These are phyloP conservation scores for Stellera chamaejasme DNA, from an alignment of 345 rosid genomes.

Conservation along the genomic window DNA sequence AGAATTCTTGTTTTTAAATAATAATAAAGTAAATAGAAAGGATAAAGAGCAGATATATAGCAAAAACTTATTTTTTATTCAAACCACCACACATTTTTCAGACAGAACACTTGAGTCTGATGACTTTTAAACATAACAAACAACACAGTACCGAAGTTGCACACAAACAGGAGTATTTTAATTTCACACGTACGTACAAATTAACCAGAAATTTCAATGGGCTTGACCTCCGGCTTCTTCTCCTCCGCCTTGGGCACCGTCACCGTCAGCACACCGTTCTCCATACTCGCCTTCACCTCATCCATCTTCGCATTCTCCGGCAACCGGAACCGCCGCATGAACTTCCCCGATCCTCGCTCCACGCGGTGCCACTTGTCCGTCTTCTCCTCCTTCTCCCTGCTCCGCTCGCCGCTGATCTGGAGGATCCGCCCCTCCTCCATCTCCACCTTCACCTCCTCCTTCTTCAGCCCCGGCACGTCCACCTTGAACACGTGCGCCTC, in stretches of 20 bases:
- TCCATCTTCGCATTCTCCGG: conserved; percentile 6
- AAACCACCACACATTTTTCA: too few relatives aligned
- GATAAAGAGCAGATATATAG: too few relatives aligned
- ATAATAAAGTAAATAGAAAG: too few relatives aligned
- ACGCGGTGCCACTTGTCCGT: conserved; percentile 5
- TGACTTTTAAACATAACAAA: too few relatives aligned
- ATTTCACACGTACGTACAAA: too few relatives aligned
- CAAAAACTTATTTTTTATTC: too few relatives aligned
- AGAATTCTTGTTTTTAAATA: too few relatives aligned
- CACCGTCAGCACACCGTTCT: conserved; percentile 3
- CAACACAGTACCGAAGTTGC: too few relatives aligned
- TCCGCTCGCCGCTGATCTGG: conserved; percentile 7
- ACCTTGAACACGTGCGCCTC: conserved; percentile 10
- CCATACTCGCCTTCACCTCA: background rate
- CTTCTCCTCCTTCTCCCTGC: conserved; percentile 4
- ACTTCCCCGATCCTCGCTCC: conserved; percentile 2
- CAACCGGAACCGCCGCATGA: conserved; percentile 7
- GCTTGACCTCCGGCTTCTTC: conserved; percentile 4
- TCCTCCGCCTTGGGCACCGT: conserved; percentile 5
- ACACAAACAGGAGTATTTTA: too few relatives aligned
- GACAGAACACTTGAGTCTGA: too few relatives aligned
- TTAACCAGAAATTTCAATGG: conserved; percentile 3
- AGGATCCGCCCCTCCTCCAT: conserved; percentile 4
- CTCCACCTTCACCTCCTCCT: conserved; percentile 4
- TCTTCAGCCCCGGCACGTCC: conserved; percentile 2